Percentiles rank a stretch among this genome's conserved stretches.
Evolutionary conservation across 345 rosid species (phyloP).

Genomic region (Syzygium aromaticum): DNA sequence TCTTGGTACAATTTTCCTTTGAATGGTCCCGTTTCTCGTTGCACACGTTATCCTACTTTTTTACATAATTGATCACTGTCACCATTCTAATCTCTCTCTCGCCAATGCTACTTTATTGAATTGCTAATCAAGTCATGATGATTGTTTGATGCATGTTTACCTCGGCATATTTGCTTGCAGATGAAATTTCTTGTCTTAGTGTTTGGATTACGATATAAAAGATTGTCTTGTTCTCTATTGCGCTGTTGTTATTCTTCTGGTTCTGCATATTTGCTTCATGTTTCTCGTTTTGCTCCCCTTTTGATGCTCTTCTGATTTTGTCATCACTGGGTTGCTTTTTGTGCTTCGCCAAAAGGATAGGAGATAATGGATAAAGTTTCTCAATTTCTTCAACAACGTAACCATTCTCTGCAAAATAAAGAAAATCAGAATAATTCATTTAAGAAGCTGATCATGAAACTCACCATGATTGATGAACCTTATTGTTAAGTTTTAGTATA

Average conservation of each 20-base stretch:
- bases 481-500: background rate
- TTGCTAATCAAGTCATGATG: background rate
- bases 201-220: background rate
- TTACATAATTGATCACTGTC: background rate
- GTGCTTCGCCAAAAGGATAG: background rate
- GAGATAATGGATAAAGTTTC: background rate
- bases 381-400: background rate
- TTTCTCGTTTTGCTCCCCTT: background rate
- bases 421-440: background rate
- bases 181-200: background rate
- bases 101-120: background rate
- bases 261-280: background rate
- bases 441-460: background rate
- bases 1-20: background rate
- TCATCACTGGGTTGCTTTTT: background rate
- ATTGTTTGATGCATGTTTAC: background rate
- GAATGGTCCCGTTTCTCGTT: background rate
- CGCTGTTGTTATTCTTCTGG: background rate
- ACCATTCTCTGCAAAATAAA: background rate
- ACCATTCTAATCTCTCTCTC: background rate
- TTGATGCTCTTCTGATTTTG: background rate
- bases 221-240: background rate
- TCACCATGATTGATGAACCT: background rate
- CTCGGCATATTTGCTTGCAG: background rate
- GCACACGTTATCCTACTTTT: background rate